Evolutionary conservation across 2,329 filamentous ascomycete genomes (phyloP).

Genomic region (Botrytis pseudocinerea): DNA sequence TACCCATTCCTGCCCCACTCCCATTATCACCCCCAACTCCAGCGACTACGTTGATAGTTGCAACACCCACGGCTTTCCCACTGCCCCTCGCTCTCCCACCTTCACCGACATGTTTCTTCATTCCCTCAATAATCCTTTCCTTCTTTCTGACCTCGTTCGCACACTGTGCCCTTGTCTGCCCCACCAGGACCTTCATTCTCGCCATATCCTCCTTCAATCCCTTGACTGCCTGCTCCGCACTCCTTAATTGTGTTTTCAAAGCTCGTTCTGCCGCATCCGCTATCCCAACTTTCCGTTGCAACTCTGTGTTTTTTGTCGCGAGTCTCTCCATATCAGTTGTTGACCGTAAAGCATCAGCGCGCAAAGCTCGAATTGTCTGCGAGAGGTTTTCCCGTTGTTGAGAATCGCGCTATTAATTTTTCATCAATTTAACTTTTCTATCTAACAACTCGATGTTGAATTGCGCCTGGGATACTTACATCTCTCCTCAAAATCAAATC

Average conservation of each 20-base stretch:
- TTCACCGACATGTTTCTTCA: conserved; percentile 84
- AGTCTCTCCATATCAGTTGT: conserved; percentile 65
- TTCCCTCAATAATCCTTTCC: conserved; percentile 81
- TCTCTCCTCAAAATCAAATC: conserved; percentile 89
- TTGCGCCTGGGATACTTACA: conserved; percentile 52
- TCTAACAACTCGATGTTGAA: not conserved
- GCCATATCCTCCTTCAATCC: conserved; percentile 82
- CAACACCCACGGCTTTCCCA: conserved; percentile 54
- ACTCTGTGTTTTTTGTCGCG: conserved; percentile 54
- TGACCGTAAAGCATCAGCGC: conserved; percentile 73
- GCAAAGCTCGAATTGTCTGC: conserved; percentile 72
- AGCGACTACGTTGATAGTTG: conserved; percentile 58
- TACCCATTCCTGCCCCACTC: conserved; percentile 24
- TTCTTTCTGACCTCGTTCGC: conserved; percentile 88
- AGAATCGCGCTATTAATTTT: conserved; percentile 69
- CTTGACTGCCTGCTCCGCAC: conserved; percentile 71
- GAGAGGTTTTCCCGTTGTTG: conserved; percentile 84
- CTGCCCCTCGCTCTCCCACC: conserved; percentile 62
- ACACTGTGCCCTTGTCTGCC: conserved; percentile 83
- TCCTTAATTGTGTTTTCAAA: conserved; percentile 67
- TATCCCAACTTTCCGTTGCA: conserved; percentile 56
- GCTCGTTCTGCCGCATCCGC: conserved; percentile 71
- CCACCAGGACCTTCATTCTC: conserved; percentile 74
- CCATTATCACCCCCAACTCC: conserved; percentile 48
- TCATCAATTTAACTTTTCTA: conserved; percentile 11